Evolutionary conservation across 805 yeast species (phyloP), one percentile per base, ranked within the genome.

Genomic region (Schwanniomyces pseudopolymorphus): DNA sequence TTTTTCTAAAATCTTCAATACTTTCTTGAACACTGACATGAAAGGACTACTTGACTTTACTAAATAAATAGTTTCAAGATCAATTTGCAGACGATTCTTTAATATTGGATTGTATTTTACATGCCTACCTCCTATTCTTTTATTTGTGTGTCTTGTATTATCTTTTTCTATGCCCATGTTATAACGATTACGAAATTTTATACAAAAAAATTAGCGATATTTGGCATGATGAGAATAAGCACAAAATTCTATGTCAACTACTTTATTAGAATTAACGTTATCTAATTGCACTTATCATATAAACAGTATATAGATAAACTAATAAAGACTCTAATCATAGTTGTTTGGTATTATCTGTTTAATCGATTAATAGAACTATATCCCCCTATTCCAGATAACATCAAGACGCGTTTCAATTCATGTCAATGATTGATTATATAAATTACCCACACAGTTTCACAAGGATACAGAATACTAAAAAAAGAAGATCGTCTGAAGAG

Each of bases 41-140:
- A 74, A 87, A 2, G 96, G 94, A 3, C 96, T 85, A 1, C 65
- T 61, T 1, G 84, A 64, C 52, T 87, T 85, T 31, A 89, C 71
- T 48, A 79, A 77, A 9, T 87, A 65, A 2, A 78, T 72, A 0
- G 81, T 72, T 19, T 76, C 74, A 36, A 71, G 48, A 48, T 79
- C 76, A 20, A 74, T 67, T 54, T 70, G 66, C 50, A 54, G 56
- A 42, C 73, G 61, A 59, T 77, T 67, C 19, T 57, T 53, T 11
- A 70, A 63, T 13, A 80, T 78, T 3, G 86, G 78, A 13, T 80
- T 70, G 57, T 84, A 88, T 57, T 78, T 82, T 42, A 80, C 72
- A 6, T 69, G 67, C 40, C 60, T 73, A 16, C 70, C 76, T 35
- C 53, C 46, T 42, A 42, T 35, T 24, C 38, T 24, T 24, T 33